Conservation (phyloP, 129 eudicot species). For the Chrysanthemum lavandulifolium region DNA sequence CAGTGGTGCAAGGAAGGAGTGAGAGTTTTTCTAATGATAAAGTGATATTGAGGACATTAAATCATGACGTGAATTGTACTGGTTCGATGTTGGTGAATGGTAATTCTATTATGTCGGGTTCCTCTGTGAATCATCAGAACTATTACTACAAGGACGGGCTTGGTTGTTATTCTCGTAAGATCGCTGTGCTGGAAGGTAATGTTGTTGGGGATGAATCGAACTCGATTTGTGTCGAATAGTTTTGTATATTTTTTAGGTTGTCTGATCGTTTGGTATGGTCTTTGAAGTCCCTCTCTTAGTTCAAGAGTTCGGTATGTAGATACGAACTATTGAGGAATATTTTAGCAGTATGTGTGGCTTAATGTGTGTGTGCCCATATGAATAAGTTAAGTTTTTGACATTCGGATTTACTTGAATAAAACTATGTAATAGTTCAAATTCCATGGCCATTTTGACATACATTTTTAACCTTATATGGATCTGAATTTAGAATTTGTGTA, state of each 20-base stretch:
- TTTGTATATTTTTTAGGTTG: neutral
- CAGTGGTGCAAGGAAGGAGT: constrained; percentile 37
- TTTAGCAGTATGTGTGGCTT: too few species aligned
- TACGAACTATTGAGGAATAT: too few species aligned
- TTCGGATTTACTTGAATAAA: too few species aligned
- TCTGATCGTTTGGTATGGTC: neutral
- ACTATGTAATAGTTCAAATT: too few species aligned
- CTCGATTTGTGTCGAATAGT: constrained; percentile 32
- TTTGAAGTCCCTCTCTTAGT: too few species aligned
- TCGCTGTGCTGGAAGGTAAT: constrained; percentile 44
- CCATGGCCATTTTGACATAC: too few species aligned
- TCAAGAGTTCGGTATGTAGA: too few species aligned
- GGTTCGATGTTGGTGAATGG: constrained; percentile 81
- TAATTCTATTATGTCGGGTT: constrained; percentile 58
- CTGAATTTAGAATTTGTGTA: too few species aligned
- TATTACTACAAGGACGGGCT: constrained; percentile 35
- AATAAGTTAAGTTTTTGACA: too few species aligned
- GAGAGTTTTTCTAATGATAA: constrained; percentile 36
- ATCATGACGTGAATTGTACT: constrained; percentile 38
- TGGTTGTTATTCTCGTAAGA: constrained; percentile 59
- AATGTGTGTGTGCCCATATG: too few species aligned
- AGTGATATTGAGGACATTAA: constrained; percentile 14
- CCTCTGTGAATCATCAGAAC: constrained; percentile 44
- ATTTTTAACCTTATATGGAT: too few species aligned
- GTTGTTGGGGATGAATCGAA: constrained; percentile 34